Conservation (phyloP, 805 yeast species). For the Saccharomycopsis selenospora region DNA sequence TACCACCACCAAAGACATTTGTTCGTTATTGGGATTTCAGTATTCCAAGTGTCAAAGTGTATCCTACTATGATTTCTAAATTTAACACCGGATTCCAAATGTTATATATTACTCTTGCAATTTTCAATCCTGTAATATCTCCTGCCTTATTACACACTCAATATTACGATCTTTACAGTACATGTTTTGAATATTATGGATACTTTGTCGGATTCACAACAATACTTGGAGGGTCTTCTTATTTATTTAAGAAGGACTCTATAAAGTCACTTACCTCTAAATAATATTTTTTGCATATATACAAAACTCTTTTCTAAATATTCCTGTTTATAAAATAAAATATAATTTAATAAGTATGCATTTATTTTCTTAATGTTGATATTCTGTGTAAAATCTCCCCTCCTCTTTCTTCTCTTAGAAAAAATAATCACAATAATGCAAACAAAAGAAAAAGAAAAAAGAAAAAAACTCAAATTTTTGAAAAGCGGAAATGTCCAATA, state of each 20-base stretch:
- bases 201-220: constrained; percentile 65
- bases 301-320: neutral
- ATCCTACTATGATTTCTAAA: constrained; percentile 80
- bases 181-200: constrained; percentile 34
- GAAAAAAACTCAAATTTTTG: too few relatives aligned
- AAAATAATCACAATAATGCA: too few relatives aligned
- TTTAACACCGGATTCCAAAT: constrained; percentile 88
- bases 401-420: too few relatives aligned
- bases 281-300: neutral
- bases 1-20: constrained; percentile 72
- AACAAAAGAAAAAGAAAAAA: too few relatives aligned
- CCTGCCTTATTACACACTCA: constrained; percentile 30
- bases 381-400: too few relatives aligned
- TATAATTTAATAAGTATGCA: too few relatives aligned
- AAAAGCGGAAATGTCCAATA: too few relatives aligned
- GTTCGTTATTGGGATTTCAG: constrained; percentile 69
- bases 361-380: too few relatives aligned
- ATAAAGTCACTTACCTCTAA: constrained; percentile 42
- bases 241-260: constrained; percentile 63
- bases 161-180: constrained; percentile 23
- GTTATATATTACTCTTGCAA: constrained; percentile 68
- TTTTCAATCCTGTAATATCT: constrained; percentile 44
- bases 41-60: constrained; percentile 77
- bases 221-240: constrained; percentile 67
- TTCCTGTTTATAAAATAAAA: constrained; percentile 1